phyloP scores from a whole-genome alignment of 2,329 filamentous ascomycete species.

The Colletotrichum graminicola region DNA sequence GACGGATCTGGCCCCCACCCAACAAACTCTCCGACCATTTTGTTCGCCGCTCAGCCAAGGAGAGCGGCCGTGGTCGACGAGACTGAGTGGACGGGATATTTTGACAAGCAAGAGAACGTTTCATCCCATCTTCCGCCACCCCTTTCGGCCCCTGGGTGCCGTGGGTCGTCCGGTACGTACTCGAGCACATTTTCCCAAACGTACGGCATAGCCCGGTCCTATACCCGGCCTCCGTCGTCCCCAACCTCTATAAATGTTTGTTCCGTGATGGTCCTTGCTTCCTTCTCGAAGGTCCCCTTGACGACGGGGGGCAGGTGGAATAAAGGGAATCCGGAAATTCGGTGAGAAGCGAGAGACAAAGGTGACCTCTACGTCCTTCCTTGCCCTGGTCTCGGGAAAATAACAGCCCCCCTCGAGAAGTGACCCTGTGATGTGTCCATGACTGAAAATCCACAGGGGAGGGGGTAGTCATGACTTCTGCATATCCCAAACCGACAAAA shows the following conservation, averaged over 20 bases:
- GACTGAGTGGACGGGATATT: constrained; percentile 16
- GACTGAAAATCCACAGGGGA: constrained; percentile 2
- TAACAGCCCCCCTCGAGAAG: neutral
- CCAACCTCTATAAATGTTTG: constrained; percentile 19
- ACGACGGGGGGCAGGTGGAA: neutral
- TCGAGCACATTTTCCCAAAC: neutral
- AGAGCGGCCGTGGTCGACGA: neutral
- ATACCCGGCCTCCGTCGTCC: constrained; percentile 12
- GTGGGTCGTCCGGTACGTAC: neutral
- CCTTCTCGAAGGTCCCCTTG: constrained; percentile 3
- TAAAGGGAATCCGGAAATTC: constrained; percentile 9
- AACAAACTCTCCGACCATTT: neutral
- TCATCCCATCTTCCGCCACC: constrained; percentile 25
- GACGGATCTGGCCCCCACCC: neutral
- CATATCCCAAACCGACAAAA: constrained; percentile 38
- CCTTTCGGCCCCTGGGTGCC: neutral
- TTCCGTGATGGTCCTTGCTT: constrained; percentile 1
- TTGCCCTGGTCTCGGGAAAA: neutral
- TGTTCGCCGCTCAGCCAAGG: neutral
- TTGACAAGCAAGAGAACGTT: constrained; percentile 34
- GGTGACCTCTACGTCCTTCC: neutral
- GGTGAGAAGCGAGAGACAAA: neutral
- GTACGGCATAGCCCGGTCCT: neutral
- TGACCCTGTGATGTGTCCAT: neutral
- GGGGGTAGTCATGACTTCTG: constrained; percentile 13